Conservation (phyloP, 2,329 filamentous ascomycete genomes). For the Dothideomycetes sp. region DNA sequence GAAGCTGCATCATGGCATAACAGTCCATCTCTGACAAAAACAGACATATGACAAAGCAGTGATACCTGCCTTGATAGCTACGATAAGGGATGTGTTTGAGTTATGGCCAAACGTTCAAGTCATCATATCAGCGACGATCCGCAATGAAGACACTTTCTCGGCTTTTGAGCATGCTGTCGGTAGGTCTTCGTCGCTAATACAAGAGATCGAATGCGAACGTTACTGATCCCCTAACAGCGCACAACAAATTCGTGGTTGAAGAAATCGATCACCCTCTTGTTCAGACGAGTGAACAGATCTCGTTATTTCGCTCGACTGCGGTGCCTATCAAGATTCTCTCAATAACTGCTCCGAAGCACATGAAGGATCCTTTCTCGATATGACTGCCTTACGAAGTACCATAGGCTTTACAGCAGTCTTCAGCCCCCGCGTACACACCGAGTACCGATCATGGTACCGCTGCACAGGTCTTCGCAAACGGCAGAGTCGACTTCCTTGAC, state of each 20-base stretch:
- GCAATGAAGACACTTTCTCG: conserved; percentile 59
- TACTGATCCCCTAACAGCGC: conserved; percentile 12
- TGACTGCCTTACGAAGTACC: too few species aligned
- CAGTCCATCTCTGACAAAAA: neutral
- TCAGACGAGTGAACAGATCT: conserved; percentile 20
- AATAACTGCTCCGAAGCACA: conserved; percentile 10
- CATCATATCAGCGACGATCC: conserved; percentile 58
- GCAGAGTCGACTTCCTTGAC: too few species aligned
- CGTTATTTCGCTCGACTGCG: conserved; percentile 23
- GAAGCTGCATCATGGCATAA: conserved; percentile 4
- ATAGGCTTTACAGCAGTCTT: too few species aligned
- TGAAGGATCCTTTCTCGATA: conserved; percentile 10
- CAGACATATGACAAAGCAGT: conserved; percentile 59
- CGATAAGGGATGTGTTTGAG: conserved; percentile 50
- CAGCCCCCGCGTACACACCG: too few species aligned
- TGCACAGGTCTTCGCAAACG: too few species aligned
- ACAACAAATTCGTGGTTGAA: conserved; percentile 19
- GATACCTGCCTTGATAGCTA: conserved; percentile 53
- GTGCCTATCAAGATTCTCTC: conserved; percentile 22
- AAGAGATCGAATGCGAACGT: neutral
- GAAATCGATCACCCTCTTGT: conserved; percentile 21
- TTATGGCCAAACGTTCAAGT: conserved; percentile 46
- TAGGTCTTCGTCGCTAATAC: conserved; percentile 22
- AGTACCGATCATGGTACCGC: too few species aligned
- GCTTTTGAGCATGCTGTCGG: conserved; percentile 51